Evolutionary conservation across 257 asterid species (phyloP), one percentile per base, ranked within the genome.

Genomic region (Penstemon eatonii): DNA sequence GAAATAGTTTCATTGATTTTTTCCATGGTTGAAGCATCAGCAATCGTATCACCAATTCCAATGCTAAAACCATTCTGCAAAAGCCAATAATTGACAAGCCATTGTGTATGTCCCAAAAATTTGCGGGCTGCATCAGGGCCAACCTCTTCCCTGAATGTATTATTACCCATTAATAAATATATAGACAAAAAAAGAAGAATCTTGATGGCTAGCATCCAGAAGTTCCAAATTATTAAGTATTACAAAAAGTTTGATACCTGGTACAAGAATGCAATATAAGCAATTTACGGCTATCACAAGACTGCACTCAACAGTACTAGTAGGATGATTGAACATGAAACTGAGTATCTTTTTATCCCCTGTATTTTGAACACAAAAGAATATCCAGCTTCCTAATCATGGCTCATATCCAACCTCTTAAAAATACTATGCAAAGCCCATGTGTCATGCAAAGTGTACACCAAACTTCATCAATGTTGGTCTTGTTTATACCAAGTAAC

Each of bases 41-140:
- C 99, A 78, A 94, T 94, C 8, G 99, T 94, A 78, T 94, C 99
- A 65, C 97, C 99, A 79, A 94, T 94, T 68, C 99, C 99, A 43
- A 94, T 94, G 80, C 97, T 94, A 81, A 94, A 94, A 15, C 83
- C 96, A 65, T 94, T 78, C 80, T 94, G 99, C 76, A 94, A 76
- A 73, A 94, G 97, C 99, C 99, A 94, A 80, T 94, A 94, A 70
- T 94, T 94, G 68, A 94, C 99, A 19, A 94, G 96, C 99, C 99
- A 94, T 66, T 94, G 99, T 33, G 99, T 94, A 70, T 94, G 97
- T 49, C 99, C 99, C 81, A 94, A 80, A 82, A 94, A 94, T 47
- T 94, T 94, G 56, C 99, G 96, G 77, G 99, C 99, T 7, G 99
- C 95, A 84, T 94, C 97, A 6, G 99, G 99, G 46, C 99, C 99